Base-by-base conservation (phyloP, 768 basidiomycete genomes). In the Amanita molliuscula region DNA sequence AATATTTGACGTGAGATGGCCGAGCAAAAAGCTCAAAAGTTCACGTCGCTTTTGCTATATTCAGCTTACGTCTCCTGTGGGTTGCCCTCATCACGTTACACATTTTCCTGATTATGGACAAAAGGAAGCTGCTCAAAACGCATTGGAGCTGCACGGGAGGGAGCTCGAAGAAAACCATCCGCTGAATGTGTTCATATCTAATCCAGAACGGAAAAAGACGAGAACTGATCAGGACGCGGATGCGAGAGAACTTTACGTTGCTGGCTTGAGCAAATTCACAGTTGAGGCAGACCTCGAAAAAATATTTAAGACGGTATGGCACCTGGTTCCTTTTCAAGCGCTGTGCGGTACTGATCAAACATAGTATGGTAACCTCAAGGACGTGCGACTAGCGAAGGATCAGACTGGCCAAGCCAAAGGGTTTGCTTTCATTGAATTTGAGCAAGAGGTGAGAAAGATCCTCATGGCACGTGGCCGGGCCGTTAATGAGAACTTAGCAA, bases 1-100 rank as follows among this genome's bases (percentile, higher is more conserved):
- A 4, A 77, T 99, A 48, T 88, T 98, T 53, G 94, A 98, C 55
- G 87, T 92, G 15, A 86, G 96, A 28, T 98, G 95, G 95, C 96
- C 96, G 4, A 94, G 91, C 67, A 94, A 94, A 61, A 96, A 96
- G 61, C 93, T 91, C 74, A 95, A 93, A 66, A 81, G 70, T 50
- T 85, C 87, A 2, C 72, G 96, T 31, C 77, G 96, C 37, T 98
- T 99, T 64, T 93, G 90, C 59, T 99, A 98, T 63, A 73, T 99
- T 1, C 96, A 98, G 54, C 97, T 79, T 61, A 84, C 83, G 1
- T 81, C 81, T 16, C 88, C 90, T 0, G 94, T 91, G 50, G 46
- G 85, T 70, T 6, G n/a, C 37, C 13, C 18, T 33, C n/a, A 6
- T 25, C 8, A 26, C 15, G 6, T 7, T 31, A 34, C 20, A 6